Conservation (phyloP, 192 early-diverging fungal genomes). For the Coemansia sp. region DNA sequence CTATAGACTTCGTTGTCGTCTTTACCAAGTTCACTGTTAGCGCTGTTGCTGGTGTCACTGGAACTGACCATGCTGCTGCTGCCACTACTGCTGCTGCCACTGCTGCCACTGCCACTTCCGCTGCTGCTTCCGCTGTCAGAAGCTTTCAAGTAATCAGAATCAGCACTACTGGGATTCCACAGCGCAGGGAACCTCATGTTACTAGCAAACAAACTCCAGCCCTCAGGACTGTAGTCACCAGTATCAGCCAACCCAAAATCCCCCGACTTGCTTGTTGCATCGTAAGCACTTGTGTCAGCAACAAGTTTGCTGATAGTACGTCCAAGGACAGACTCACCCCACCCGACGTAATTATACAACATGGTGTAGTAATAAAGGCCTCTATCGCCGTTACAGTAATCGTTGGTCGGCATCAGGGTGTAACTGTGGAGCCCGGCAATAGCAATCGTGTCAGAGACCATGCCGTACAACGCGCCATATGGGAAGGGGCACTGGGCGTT, state of each 20-base stretch:
- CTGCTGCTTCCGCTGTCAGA: background rate
- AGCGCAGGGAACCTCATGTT: slow-evolving; percentile 12
- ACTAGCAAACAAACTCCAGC: slow-evolving; percentile 25
- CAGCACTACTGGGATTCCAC: background rate
- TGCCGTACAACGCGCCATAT: slow-evolving; percentile 29
- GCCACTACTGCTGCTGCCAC: background rate
- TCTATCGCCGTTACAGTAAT: slow-evolving; percentile 13
- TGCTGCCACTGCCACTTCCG: background rate
- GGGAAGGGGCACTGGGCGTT: slow-evolving; percentile 20
- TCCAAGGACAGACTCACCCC: slow-evolving; percentile 11
- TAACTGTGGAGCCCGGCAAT: slow-evolving; percentile 30
- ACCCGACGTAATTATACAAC: slow-evolving; percentile 21
- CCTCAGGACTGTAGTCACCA: background rate
- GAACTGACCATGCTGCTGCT: background rate
- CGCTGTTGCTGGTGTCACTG: background rate
- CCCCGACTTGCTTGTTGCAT: background rate
- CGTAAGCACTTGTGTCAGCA: slow-evolving; percentile 11
- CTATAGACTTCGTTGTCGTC: slow-evolving; percentile 3
- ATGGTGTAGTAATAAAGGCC: slow-evolving; percentile 20
- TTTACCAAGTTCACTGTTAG: background rate
- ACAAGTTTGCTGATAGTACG: slow-evolving; percentile 22
- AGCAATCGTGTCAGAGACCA: slow-evolving; percentile 9
- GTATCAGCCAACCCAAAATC: slow-evolving; percentile 12
- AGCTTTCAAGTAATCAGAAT: background rate
- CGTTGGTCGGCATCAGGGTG: slow-evolving; percentile 12